These are phyloP conservation scores for Ceratocystis alfenasii DNA, from an alignment of 2,329 filamentous ascomycete genomes.

Conservation along the genomic window DNA sequence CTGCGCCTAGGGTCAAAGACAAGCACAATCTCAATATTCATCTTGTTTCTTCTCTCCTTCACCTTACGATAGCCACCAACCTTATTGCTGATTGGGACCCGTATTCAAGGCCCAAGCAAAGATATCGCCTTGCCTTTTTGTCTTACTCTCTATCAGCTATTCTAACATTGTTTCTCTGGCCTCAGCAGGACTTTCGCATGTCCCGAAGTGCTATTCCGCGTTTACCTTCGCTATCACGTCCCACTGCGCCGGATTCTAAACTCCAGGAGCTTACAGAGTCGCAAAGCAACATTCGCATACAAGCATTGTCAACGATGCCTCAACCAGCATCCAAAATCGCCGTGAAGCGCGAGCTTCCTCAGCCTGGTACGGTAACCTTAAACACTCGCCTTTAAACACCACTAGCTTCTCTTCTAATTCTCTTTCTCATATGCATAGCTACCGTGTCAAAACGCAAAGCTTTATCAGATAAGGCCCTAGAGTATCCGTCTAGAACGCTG, in stretches of 20 bases:
- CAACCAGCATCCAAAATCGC: conserved; percentile 31
- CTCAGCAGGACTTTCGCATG: conserved; percentile 14
- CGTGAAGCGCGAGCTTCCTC: conserved; percentile 41
- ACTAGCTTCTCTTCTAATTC: background rate
- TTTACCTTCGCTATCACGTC: conserved; percentile 15
- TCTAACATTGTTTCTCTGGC: background rate
- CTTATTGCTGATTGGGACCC: background rate
- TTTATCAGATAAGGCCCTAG: conserved; percentile 42
- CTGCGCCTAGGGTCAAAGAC: conserved; percentile 6
- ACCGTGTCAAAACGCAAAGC: conserved; percentile 47
- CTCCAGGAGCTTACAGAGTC: conserved; percentile 43
- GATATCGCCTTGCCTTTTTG: background rate
- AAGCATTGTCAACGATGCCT: conserved; percentile 25
- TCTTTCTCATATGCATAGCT: conserved; percentile 19
- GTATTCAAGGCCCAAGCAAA: no score
- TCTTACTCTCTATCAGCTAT: background rate
- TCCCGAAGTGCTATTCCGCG: conserved; percentile 21
- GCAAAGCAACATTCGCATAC: conserved; percentile 44
- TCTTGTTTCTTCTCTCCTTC: background rate
- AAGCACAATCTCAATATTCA: background rate
- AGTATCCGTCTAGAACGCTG: conserved; percentile 36
- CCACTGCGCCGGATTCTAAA: conserved; percentile 30
- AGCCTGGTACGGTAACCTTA: conserved; percentile 32
- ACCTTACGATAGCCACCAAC: background rate
- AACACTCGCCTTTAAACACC: background rate